phyloP scores from a whole-genome alignment of 1,139 yeast species.

The Geotrichum aggregatum region DNA sequence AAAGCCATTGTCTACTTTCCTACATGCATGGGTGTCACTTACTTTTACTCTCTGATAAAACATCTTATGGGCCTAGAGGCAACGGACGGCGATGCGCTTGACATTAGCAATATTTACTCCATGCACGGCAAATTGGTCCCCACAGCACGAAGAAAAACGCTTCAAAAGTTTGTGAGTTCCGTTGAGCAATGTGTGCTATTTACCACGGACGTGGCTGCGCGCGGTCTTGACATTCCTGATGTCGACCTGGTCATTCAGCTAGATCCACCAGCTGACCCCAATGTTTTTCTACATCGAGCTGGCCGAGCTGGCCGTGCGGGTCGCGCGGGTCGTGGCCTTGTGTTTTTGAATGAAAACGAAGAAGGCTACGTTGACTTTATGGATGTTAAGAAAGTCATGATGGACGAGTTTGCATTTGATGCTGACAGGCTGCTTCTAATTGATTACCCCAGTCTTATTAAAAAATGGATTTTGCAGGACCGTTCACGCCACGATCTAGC shows the following conservation, averaged over 20 bases:
- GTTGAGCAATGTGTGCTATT: constrained; percentile 57
- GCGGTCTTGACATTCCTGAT: constrained; percentile 91
- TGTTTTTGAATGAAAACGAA: constrained; percentile 70
- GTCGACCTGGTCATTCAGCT: constrained; percentile 83
- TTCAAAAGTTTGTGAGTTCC: constrained; percentile 52
- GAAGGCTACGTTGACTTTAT: constrained; percentile 78
- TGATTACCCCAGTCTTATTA: constrained; percentile 34
- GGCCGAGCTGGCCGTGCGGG: constrained; percentile 95
- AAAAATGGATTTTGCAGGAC: constrained; percentile 63
- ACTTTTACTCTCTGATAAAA: constrained; percentile 60
- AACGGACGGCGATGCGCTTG: constrained; percentile 23
- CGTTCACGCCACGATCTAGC: constrained; percentile 78
- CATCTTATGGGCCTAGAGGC: constrained; percentile 34
- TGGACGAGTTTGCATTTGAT: constrained; percentile 43
- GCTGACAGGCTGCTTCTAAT: constrained; percentile 20
- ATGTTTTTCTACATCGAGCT: constrained; percentile 79
- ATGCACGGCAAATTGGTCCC: constrained; percentile 83
- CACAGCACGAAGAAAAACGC: constrained; percentile 66
- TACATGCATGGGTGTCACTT: constrained; percentile 79
- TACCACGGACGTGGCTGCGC: constrained; percentile 60
- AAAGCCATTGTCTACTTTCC: constrained; percentile 87
- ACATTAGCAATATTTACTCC: constrained; percentile 13
- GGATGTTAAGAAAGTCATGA: constrained; percentile 62
- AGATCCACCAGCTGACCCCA: constrained; percentile 91
- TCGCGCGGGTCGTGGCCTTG: constrained; percentile 70